These are phyloP conservation scores for Microbotryum saponariae DNA, from an alignment of 1,284 basidiomycete genomes.

Conservation along the genomic window DNA sequence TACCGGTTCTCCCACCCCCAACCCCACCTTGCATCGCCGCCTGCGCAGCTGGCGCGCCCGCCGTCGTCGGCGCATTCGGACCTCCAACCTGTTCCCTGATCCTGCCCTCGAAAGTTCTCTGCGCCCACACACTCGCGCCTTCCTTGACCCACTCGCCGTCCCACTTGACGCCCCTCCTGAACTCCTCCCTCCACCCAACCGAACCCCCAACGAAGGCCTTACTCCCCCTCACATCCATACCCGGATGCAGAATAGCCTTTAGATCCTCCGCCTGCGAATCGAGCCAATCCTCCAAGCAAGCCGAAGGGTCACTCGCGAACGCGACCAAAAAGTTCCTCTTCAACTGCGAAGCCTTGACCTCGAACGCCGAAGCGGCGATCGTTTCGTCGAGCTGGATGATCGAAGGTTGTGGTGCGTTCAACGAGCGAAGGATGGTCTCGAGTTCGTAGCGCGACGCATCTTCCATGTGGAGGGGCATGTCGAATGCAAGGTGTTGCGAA, in stretches of 20 bases:
- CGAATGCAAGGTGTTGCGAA: slow-evolving; percentile 53
- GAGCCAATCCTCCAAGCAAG: slow-evolving; percentile 82
- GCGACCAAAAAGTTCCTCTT: slow-evolving; percentile 78
- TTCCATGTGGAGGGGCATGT: slow-evolving; percentile 82
- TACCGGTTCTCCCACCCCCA: no score
- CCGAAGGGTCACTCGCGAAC: slow-evolving; percentile 70
- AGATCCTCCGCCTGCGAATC: slow-evolving; percentile 84
- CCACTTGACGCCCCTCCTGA: slow-evolving; percentile 6
- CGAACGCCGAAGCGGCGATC: slow-evolving; percentile 19
- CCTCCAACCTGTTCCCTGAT: not conserved
- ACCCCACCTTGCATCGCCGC: no score
- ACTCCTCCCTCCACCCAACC: slow-evolving; percentile 17
- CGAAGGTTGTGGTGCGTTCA: slow-evolving; percentile 54
- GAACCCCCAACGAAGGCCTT: not conserved
- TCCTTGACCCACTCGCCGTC: slow-evolving; percentile 19
- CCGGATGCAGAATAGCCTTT: slow-evolving; percentile 44
- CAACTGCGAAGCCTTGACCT: slow-evolving; percentile 63
- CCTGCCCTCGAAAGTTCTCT: slow-evolving; percentile 6
- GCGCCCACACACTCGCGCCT: slow-evolving; percentile 17
- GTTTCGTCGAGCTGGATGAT: slow-evolving; percentile 12
- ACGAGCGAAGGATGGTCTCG: slow-evolving; percentile 55
- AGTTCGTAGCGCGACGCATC: slow-evolving; percentile 66
- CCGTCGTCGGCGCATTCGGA: no score
- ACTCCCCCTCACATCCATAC: not conserved
- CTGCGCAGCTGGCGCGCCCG: no score